phyloP scores from a whole-genome alignment of 106 monocot species.

The Iris macrosiphon region DNA sequence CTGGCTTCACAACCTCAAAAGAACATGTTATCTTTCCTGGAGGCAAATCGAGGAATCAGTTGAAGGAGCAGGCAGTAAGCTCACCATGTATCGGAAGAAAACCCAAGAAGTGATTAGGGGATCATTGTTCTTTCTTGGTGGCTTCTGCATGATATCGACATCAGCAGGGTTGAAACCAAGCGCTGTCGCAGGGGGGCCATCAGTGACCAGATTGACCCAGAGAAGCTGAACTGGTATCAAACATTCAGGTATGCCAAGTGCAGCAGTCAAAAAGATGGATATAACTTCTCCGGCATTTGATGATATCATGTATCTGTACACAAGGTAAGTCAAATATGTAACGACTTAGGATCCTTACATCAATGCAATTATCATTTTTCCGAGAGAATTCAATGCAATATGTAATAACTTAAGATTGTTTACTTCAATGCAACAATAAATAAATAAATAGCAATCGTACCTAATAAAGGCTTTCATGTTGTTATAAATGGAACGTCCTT shows the following conservation, averaged over 20 bases:
- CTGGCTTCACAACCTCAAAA: no score
- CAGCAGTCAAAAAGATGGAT: slow-evolving; percentile 77
- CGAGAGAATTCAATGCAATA: background rate
- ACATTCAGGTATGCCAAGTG: slow-evolving; percentile 80
- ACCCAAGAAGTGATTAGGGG: slow-evolving; percentile 78
- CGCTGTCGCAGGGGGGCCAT: slow-evolving; percentile 83
- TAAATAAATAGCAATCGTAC: slow-evolving; percentile 11
- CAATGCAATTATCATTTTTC: background rate
- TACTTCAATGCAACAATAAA: no score
- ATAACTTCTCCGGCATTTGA: slow-evolving; percentile 83
- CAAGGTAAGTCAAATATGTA: background rate
- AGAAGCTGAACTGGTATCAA: slow-evolving; percentile 83
- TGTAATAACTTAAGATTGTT: background rate
- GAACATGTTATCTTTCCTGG: no score
- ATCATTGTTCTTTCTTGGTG: slow-evolving; percentile 61
- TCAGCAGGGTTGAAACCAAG: slow-evolving; percentile 81
- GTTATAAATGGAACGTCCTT: slow-evolving; percentile 68
- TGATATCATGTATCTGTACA: slow-evolving; percentile 86
- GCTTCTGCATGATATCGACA: slow-evolving; percentile 69
- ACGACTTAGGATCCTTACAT: no score
- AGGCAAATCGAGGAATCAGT: background rate
- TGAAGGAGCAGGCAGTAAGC: background rate
- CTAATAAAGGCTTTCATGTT: slow-evolving; percentile 95
- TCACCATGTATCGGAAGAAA: slow-evolving; percentile 76
- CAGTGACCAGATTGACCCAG: slow-evolving; percentile 88